phyloP scores from a whole-genome alignment of 805 yeast genomes.

The Metschnikowia matae region DNA sequence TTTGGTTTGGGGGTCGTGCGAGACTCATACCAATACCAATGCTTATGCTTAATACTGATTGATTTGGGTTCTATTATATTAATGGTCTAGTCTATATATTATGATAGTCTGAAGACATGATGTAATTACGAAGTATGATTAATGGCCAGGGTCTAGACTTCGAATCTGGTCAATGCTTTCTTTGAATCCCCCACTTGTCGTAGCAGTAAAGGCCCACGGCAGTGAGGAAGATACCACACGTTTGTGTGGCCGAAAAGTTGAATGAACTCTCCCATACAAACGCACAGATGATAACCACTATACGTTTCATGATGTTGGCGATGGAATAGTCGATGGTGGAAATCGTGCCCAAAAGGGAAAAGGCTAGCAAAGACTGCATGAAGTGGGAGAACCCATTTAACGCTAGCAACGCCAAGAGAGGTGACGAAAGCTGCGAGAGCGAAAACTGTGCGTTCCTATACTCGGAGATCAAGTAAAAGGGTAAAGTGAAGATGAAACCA shows the following conservation, averaged over 20 bases:
- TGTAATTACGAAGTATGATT: no score
- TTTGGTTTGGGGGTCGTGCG: no score
- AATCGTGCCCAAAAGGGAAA: conserved; percentile 66
- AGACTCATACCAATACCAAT: no score
- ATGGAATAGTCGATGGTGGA: conserved; percentile 77
- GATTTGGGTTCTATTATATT: no score
- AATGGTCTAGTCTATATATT: no score
- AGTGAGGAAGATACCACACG: conserved; percentile 34
- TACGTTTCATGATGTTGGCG: conserved; percentile 73
- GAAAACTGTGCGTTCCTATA: conserved; percentile 26
- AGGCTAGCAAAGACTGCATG: conserved; percentile 68
- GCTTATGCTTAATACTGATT: no score
- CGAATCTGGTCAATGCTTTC: conserved; percentile 3
- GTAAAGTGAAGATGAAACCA: conserved; percentile 65
- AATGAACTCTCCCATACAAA: conserved; percentile 50
- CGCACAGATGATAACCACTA: conserved; percentile 64
- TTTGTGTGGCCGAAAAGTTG: conserved; percentile 36
- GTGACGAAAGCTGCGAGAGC: conserved; percentile 27
- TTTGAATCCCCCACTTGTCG: conserved; percentile 36
- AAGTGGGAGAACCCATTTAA: conserved; percentile 71
- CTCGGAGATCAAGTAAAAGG: conserved; percentile 61
- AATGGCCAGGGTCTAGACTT: no score
- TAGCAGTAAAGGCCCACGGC: conserved; percentile 39
- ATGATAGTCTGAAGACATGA: no score
- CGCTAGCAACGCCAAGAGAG: conserved; percentile 38